Evolutionary conservation across 176 grass and related monocot genomes (phyloP), one percentile per base, ranked within the genome.

Genomic region (Olyra latifolia): DNA sequence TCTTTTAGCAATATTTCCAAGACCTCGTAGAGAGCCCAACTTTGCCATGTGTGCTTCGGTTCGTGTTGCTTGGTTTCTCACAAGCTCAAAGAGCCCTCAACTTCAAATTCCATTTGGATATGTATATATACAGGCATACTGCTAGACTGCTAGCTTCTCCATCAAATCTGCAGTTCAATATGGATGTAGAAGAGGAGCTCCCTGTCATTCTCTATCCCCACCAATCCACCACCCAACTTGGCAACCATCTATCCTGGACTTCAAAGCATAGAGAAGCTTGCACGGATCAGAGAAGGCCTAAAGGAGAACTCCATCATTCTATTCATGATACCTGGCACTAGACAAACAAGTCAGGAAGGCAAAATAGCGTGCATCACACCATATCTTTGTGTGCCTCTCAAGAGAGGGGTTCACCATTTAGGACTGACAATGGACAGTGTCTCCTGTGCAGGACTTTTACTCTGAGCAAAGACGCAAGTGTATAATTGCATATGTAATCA

Each of bases 201-300:
- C 64, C 80, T 73, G 80, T 90, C 84, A 68, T 62, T 79, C n/a
- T 82, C 66, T 45, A 28, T 82, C 35, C 62, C 6, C 69, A 88
- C 46, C 76, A 84, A 79, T 68, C 69, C 44, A 39, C 63, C 6
- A 10, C 24, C 53, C 54, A 71, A 80, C 87, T 68, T 80, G 53
- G 61, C 62, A 73, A 69, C 83, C 56, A 84, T 75, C 56, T 64
- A 81, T 82, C 40, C 87, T 83, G 80, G 69, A 90, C 64, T 80
- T 63, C 72, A 55, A 95, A 83, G 73, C 84, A 82, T 90, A 61
- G 52, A 83, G 62, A 95, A 83, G 65, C 87, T 90, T 95, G 87
- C 86, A 92, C 58, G 87, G 56, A 87, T 86, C 77, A 92, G 77
- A 71, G 46, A 83, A 77, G 22, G 57, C 23, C 57, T 76, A 42